Conservation (phyloP, 768 basidiomycete species). For the Tephrocybe sp. region DNA sequence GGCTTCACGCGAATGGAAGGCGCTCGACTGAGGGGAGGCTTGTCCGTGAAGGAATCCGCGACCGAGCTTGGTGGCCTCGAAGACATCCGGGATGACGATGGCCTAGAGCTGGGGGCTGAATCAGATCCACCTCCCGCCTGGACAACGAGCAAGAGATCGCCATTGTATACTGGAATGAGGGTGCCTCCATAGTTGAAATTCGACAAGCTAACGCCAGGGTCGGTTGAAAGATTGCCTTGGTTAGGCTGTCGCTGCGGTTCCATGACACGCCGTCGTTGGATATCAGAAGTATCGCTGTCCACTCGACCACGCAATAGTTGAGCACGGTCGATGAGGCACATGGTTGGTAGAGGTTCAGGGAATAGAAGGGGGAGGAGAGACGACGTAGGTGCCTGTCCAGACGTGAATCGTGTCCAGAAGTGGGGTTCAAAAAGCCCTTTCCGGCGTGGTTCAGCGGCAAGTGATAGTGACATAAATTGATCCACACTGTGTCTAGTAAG, state of each 20-base stretch:
- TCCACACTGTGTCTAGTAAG: slow-evolving; percentile 48
- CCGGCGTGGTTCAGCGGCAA: slow-evolving; percentile 73
- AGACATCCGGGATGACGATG: slow-evolving; percentile 59
- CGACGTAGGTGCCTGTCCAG: slow-evolving; percentile 40
- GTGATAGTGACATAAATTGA: slow-evolving; percentile 76
- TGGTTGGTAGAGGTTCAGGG: slow-evolving; percentile 68
- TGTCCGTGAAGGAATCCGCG: slow-evolving; percentile 42
- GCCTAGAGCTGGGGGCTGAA: slow-evolving; percentile 46
- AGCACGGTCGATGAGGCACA: slow-evolving; percentile 67
- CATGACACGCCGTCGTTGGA: slow-evolving; percentile 55
- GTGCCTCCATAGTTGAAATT: slow-evolving; percentile 60
- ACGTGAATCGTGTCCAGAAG: slow-evolving; percentile 59
- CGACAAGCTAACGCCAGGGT: slow-evolving; percentile 30
- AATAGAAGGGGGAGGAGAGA: slow-evolving; percentile 70
- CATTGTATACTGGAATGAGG: slow-evolving; percentile 70
- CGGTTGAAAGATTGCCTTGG: slow-evolving; percentile 29
- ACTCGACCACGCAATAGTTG: slow-evolving; percentile 66
- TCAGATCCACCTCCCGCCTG: slow-evolving; percentile 53
- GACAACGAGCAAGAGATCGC: slow-evolving; percentile 72
- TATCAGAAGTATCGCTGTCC: slow-evolving; percentile 66
- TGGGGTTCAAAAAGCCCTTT: slow-evolving; percentile 76
- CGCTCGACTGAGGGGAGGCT: slow-evolving; percentile 47
- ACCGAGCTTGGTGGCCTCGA: slow-evolving; percentile 74
- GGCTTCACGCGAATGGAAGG: slow-evolving; percentile 83
- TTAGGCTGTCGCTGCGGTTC: slow-evolving; percentile 47